Conservation (phyloP, 106 monocot species). For the Dendrobium nobile region DNA sequence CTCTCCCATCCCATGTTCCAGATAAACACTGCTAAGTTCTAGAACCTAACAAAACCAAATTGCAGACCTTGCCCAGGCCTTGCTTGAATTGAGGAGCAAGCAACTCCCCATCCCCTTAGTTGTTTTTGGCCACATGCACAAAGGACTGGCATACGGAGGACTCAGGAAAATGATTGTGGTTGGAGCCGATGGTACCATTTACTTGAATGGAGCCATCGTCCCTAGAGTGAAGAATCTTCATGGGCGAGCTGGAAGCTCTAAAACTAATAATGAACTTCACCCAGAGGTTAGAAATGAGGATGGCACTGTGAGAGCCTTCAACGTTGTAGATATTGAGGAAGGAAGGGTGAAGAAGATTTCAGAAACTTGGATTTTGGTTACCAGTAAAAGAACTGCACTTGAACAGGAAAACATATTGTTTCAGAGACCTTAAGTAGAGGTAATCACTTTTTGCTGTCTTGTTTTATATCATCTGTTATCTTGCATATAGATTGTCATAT, state of each 20-base stretch:
- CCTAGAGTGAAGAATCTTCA: slow-evolving; percentile 49
- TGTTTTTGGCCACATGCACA: slow-evolving; percentile 98
- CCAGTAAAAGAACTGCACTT: slow-evolving; percentile 16
- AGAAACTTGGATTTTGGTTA: slow-evolving; percentile 65
- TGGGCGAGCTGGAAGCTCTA: not conserved
- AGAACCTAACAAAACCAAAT: not conserved
- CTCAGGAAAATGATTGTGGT: slow-evolving; percentile 71
- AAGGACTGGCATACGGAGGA: slow-evolving; percentile 52
- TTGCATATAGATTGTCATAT: not conserved
- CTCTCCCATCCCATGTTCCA: not conserved
- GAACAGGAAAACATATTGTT: slow-evolving; percentile 53
- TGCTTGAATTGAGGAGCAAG: slow-evolving; percentile 47
- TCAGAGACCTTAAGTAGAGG: slow-evolving; percentile 9
- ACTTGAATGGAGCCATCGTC: slow-evolving; percentile 88
- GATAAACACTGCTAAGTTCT: not conserved
- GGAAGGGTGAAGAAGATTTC: slow-evolving; percentile 48
- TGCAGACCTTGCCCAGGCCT: slow-evolving; percentile 81
- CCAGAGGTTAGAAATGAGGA: slow-evolving; percentile 1
- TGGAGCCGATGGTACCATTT: slow-evolving; percentile 48
- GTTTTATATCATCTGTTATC: not conserved
- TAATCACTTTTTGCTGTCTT: not conserved
- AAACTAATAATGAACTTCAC: not conserved
- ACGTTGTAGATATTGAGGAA: slow-evolving; percentile 41
- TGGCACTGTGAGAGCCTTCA: slow-evolving; percentile 56
- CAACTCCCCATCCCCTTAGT: slow-evolving; percentile 51